Conservation (phyloP, 108 stramenopile genomes). For the Pseudonitzschia pungens region DNA sequence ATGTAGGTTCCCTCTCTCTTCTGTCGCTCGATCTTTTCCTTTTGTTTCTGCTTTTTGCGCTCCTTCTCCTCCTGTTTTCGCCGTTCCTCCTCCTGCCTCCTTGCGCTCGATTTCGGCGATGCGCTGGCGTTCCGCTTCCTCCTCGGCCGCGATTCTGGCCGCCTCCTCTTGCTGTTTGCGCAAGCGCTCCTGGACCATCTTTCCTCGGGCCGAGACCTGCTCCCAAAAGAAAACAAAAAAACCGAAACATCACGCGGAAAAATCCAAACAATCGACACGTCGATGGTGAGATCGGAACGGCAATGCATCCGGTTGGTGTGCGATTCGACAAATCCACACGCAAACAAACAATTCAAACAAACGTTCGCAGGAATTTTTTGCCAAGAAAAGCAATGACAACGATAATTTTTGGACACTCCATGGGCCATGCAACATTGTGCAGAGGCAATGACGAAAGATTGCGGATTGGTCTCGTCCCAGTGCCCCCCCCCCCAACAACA, state of each 20-base stretch:
- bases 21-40: constrained; percentile 88
- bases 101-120: constrained; percentile 73
- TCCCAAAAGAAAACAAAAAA: neutral
- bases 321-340: neutral
- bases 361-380: too few species aligned
- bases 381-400: neutral
- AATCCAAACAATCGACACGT: too few species aligned
- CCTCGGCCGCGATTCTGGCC: constrained; percentile 61
- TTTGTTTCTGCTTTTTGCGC: constrained; percentile 77
- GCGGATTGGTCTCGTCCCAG: too few species aligned
- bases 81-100: constrained; percentile 67
- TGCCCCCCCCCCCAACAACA: too few species aligned
- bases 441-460: too few species aligned
- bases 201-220: constrained; percentile 76
- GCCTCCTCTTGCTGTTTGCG: constrained; percentile 87
- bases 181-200: constrained; percentile 83
- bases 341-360: neutral
- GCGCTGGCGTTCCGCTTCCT: constrained; percentile 76
- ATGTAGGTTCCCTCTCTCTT: constrained; percentile 90
- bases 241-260: too few species aligned
- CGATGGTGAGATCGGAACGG: too few species aligned
- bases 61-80: constrained; percentile 72
- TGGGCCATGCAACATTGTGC: too few species aligned
- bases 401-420: too few species aligned
- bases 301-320: too few species aligned